Conservation (phyloP, 2,329 filamentous ascomycete genomes). For the Dryadomyces quercus-mongolicae region DNA sequence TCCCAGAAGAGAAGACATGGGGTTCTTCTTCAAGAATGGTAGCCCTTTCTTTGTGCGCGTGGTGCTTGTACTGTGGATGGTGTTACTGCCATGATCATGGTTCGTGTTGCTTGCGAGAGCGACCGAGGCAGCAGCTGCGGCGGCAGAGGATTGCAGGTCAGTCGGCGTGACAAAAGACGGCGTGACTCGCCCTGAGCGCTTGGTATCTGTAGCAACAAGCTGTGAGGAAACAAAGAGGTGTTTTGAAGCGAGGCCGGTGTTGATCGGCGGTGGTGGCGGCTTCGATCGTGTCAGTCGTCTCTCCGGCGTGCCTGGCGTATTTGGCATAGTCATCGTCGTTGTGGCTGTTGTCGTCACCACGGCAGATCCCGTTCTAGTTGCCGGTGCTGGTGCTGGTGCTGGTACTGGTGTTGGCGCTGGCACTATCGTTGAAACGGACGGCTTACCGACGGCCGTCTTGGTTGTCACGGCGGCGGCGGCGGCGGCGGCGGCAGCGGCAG, state of each 20-base stretch:
- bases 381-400: neutral
- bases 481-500: conserved; percentile 10
- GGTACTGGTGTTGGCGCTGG: neutral
- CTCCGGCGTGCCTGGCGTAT: conserved; percentile 10
- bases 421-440: conserved; percentile 1
- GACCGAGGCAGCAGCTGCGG: conserved; percentile 30
- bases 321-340: neutral
- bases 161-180: conserved; percentile 37
- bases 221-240: conserved; percentile 11
- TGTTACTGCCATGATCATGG: conserved; percentile 17
- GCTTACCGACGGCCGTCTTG: conserved; percentile 2
- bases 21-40: conserved; percentile 43
- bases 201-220: neutral
- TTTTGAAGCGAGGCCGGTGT: conserved; percentile 20
- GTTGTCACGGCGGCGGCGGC: conserved; percentile 13
- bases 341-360: neutral
- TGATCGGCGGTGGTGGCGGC: conserved; percentile 23
- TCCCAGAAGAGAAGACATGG: conserved; percentile 45
- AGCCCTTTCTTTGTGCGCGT: conserved; percentile 39
- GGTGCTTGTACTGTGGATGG: conserved; percentile 20
- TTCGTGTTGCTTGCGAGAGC: conserved; percentile 21
- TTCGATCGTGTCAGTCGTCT: conserved; percentile 18
- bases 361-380: neutral
- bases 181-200: conserved; percentile 15
- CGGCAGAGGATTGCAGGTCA: conserved; percentile 27